Conservation (phyloP, 768 basidiomycete genomes). For the Jaapia argillacea region DNA sequence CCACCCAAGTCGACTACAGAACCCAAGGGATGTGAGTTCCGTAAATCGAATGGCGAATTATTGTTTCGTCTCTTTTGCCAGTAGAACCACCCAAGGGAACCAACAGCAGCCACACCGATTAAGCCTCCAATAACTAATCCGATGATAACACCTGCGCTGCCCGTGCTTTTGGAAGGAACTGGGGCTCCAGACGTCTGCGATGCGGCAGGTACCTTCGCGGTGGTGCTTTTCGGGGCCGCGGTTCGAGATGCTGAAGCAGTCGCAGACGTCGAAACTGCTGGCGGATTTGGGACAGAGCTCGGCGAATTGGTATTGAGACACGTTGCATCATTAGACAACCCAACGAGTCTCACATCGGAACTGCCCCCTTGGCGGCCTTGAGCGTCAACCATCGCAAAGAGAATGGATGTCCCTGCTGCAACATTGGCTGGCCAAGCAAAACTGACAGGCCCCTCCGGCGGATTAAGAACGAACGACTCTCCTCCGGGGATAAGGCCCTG, state of each 20-base stretch:
- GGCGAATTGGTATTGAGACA: conserved; percentile 48
- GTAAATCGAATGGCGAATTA: background rate
- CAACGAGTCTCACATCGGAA: conserved; percentile 41
- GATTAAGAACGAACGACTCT: conserved; percentile 31
- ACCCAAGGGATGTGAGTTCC: background rate
- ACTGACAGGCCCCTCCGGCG: conserved; percentile 26
- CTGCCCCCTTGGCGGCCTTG: conserved; percentile 44
- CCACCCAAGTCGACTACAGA: background rate
- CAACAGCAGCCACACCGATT: conserved; percentile 39
- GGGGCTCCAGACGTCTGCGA: conserved; percentile 10
- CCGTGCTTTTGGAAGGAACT: conserved; percentile 16
- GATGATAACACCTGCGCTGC: conserved; percentile 24
- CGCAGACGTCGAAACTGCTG: conserved; percentile 4
- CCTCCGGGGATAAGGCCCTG: conserved; percentile 62
- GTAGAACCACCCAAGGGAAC: conserved; percentile 43
- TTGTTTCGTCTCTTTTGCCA: conserved; percentile 21
- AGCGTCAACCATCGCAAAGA: conserved; percentile 49
- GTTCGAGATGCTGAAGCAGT: conserved; percentile 15
- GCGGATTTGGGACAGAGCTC: conserved; percentile 29
- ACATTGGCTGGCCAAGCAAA: conserved; percentile 52
- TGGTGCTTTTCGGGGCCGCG: conserved; percentile 6
- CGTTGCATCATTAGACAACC: conserved; percentile 31
- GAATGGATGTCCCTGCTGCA: conserved; percentile 42
- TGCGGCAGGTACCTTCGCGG: conserved; percentile 11
- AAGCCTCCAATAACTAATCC: conserved; percentile 37